Evolutionary conservation across 2,329 filamentous ascomycete species (phyloP).

Genomic region (Talaromyces amestolkiae): DNA sequence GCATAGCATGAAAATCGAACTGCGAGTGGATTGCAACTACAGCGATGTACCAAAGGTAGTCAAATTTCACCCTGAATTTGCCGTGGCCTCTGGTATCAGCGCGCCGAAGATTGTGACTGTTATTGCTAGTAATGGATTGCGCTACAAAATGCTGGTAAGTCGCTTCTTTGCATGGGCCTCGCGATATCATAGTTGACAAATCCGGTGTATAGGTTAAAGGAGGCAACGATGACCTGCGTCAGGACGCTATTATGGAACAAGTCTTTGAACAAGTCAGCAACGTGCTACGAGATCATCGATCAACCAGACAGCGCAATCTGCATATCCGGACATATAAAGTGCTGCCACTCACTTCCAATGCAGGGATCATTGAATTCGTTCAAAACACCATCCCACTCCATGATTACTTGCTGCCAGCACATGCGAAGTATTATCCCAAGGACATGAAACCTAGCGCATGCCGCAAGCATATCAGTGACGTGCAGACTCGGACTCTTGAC

Average conservation of each 20-base stretch:
- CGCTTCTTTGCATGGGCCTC: neutral
- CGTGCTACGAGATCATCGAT: slow-evolving; percentile 78
- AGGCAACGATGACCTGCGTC: slow-evolving; percentile 90
- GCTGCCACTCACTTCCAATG: slow-evolving; percentile 76
- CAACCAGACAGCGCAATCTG: slow-evolving; percentile 82
- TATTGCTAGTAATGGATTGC: slow-evolving; percentile 70
- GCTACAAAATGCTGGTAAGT: slow-evolving; percentile 77
- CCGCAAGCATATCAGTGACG: slow-evolving; percentile 73
- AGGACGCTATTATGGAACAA: slow-evolving; percentile 99
- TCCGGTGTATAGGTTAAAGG: slow-evolving; percentile 67
- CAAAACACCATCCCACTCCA: slow-evolving; percentile 88
- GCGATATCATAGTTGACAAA: slow-evolving; percentile 16
- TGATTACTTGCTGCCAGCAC: slow-evolving; percentile 87
- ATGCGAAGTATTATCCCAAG: slow-evolving; percentile 79
- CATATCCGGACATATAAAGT: slow-evolving; percentile 97
- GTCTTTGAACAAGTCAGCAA: slow-evolving; percentile 95
- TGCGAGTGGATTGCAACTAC: slow-evolving; percentile 74
- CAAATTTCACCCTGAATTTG: slow-evolving; percentile 71
- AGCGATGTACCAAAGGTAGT: slow-evolving; percentile 69
- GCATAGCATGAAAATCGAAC: slow-evolving; percentile 79
- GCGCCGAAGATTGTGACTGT: slow-evolving; percentile 90
- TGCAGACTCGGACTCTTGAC: slow-evolving; percentile 67
- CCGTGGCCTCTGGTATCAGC: slow-evolving; percentile 85
- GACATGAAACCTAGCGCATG: slow-evolving; percentile 75
- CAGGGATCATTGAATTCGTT: slow-evolving; percentile 96